Conservation (phyloP, 176 grass and related monocot genomes). For the Chrysopogon serrulatus region DNA sequence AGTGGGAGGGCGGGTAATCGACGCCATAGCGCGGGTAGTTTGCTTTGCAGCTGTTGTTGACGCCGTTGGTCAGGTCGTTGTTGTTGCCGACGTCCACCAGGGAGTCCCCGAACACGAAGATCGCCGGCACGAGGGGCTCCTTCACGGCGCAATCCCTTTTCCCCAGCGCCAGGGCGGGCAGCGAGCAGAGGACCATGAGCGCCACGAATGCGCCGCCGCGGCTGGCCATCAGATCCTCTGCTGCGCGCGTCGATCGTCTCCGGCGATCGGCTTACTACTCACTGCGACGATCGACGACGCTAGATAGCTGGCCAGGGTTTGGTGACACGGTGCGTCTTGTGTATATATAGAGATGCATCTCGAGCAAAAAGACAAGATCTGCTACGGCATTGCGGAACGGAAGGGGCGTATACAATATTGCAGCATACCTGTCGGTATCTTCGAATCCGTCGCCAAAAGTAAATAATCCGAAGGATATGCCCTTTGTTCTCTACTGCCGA, state of each 20-base stretch:
- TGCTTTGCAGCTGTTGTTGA: slow-evolving; percentile 23
- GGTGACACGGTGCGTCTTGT: background rate
- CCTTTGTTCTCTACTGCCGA: background rate
- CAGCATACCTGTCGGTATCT: background rate
- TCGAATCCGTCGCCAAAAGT: background rate
- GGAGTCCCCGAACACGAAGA: slow-evolving; percentile 92
- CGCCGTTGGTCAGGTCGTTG: slow-evolving; percentile 32
- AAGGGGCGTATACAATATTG: background rate
- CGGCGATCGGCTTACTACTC: background rate
- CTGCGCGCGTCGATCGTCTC: background rate
- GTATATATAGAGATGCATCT: background rate
- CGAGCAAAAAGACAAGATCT: background rate
- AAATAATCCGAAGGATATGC: background rate
- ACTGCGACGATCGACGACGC: background rate
- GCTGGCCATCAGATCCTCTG: background rate
- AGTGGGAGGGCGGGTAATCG: slow-evolving; percentile 30
- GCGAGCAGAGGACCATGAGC: slow-evolving; percentile 15
- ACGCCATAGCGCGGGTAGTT: slow-evolving; percentile 55
- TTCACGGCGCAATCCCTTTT: background rate
- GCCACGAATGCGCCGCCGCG: background rate
- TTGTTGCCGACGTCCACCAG: slow-evolving; percentile 93
- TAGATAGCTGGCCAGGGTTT: background rate
- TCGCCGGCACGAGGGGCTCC: slow-evolving; percentile 43
- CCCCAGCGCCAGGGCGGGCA: slow-evolving; percentile 8
- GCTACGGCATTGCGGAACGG: background rate